Evolutionary conservation across 1,139 yeast species (phyloP), one percentile per base, ranked within the genome.

Genomic region (Suhomyces yuchorum): DNA sequence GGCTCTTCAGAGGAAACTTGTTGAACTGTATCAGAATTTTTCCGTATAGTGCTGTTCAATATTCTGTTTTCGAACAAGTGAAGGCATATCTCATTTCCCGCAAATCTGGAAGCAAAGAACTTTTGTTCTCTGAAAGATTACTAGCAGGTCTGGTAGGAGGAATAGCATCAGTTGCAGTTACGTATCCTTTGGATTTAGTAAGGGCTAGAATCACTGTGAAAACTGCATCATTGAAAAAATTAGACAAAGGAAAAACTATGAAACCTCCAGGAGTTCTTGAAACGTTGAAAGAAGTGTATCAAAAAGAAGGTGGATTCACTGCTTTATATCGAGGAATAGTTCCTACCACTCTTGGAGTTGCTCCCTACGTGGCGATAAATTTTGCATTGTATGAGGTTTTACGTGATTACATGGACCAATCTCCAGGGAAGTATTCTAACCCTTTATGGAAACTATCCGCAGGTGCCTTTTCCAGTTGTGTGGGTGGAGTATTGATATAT

Each of bases 21-120:
- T 74, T 90, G 51, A 93, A 93, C 65, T 92, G 98, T 71, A 68
- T 93, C 3, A 74, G 99, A 48, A 89, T 93, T 30, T 82, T 93
- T 53, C 99, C 99, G 0, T 93, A 93, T 64, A 85, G 95, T 53
- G 98, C 99, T 0, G 96, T 92, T 9, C 99, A 93, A 68, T 93
- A 90, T 67, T 82, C 91, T 19, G 89, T 88, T 3, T 93, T 87
- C 68, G 93, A 92, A 58, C 74, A 82, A 52, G 75, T 84, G 62
- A 91, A 90, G 61, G 73, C 68, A 37, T 48, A 68, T 33, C 57
- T 83, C 39, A 64, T 80, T 14, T 44, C 43, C 3, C 46, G 56
- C 23, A 67, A 68, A 46, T 68, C 68, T 23, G 63, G 61, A 11
- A 69, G 62, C n/a, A 30, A 30, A 30, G 81, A 78, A 15, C 51